These are phyloP conservation scores for Fraxinus excelsior DNA, from an alignment of 257 asterid species.

Conservation along the genomic window DNA sequence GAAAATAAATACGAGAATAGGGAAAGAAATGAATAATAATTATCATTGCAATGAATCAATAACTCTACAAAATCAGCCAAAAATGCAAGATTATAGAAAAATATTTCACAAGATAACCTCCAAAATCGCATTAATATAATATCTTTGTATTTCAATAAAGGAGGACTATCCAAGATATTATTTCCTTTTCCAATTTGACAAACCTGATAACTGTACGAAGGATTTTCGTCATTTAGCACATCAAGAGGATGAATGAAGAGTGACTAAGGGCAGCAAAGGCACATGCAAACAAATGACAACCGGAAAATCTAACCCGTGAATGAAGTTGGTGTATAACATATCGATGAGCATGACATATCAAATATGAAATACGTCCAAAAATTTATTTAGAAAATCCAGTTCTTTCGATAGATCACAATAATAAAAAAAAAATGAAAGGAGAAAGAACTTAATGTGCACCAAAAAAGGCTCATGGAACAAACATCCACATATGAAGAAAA, in stretches of 20 bases:
- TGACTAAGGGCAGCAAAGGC: neutral
- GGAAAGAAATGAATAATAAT: conserved; percentile 8
- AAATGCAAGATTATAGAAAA: neutral
- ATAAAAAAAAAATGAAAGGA: neutral
- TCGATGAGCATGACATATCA: conserved; percentile 14
- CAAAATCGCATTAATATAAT: conserved; percentile 7
- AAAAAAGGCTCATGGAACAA: conserved; percentile 7
- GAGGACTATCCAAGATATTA: neutral
- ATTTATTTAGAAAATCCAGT: too few relatives aligned
- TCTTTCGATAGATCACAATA: neutral
- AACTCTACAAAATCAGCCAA: neutral
- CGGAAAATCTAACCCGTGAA: neutral
- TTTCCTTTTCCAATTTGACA: neutral
- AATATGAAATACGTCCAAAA: conserved; percentile 10
- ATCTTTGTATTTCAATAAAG: conserved; percentile 3
- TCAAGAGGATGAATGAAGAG: neutral
- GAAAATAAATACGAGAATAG: conserved; percentile 14
- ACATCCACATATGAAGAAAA: conserved; percentile 8
- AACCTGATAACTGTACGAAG: neutral
- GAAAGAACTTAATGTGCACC: neutral
- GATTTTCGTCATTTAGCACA: neutral
- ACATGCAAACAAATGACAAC: conserved; percentile 1
- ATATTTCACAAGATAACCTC: neutral
- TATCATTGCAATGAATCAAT: conserved; percentile 2
- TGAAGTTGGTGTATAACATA: conserved; percentile 7